Conservation (phyloP, 371 early-diverging fungal species). For the Mucor saturninus region DNA sequence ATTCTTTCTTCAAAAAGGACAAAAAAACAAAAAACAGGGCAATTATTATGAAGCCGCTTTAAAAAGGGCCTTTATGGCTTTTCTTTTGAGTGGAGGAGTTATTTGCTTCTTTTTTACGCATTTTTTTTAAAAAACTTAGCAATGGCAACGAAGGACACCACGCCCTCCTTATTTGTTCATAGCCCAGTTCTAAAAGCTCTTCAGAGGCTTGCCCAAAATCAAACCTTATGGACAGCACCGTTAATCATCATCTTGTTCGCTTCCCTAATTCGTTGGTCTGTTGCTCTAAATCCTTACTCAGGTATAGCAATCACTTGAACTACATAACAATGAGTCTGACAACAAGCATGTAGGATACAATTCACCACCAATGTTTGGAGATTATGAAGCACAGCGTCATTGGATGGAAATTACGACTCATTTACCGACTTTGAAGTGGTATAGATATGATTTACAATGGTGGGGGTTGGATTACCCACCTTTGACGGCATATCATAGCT, state of each 20-base stretch:
- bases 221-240: slow-evolving; percentile 47
- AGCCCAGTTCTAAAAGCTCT: slow-evolving; percentile 28
- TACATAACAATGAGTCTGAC: neutral
- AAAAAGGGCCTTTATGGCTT: too few species aligned
- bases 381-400: slow-evolving; percentile 97
- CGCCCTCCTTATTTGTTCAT: slow-evolving; percentile 24
- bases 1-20: too few species aligned
- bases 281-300: slow-evolving; percentile 79
- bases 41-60: too few species aligned
- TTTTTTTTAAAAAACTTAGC: neutral
- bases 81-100: neutral
- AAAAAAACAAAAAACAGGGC: too few species aligned
- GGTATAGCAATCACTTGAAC: slow-evolving; percentile 47
- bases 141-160: slow-evolving; percentile 18
- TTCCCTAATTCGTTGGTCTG: slow-evolving; percentile 71
- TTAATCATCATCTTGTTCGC: slow-evolving; percentile 58
- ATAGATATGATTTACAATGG: slow-evolving; percentile 83
- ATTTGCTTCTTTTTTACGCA: neutral
- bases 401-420: slow-evolving; percentile 95
- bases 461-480: slow-evolving; percentile 98
- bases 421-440: slow-evolving; percentile 84
- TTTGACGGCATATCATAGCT: slow-evolving; percentile 90
- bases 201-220: slow-evolving; percentile 29
- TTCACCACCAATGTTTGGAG: slow-evolving; percentile 85
- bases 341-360: slow-evolving; percentile 30